These are phyloP conservation scores for Cladophialophora chaetospira DNA, from an alignment of 2,329 filamentous ascomycete genomes.

Conservation along the genomic window DNA sequence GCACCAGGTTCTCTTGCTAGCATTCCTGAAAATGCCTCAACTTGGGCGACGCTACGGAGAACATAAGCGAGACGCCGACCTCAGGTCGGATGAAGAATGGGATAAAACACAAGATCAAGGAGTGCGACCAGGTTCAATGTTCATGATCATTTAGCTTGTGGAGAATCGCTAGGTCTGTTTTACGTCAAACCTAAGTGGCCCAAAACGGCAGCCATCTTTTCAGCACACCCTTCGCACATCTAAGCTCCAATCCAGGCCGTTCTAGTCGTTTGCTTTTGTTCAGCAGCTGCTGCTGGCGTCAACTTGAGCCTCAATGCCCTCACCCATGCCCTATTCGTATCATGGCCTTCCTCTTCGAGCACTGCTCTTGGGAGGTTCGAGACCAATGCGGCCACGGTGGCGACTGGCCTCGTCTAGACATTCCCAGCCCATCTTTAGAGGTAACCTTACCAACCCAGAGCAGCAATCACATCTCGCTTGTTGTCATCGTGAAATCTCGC, in stretches of 20 bases:
- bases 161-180: background rate
- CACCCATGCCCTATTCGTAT: background rate
- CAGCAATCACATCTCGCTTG: background rate
- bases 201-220: background rate
- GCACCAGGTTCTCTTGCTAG: background rate
- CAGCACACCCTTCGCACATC: background rate
- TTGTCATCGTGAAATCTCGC: slow-evolving; percentile 27
- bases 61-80: background rate
- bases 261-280: background rate
- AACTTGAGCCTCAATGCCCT: background rate
- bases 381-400: background rate
- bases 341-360: background rate
- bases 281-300: background rate
- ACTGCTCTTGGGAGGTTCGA: background rate
- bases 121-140: background rate
- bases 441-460: no score
- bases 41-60: no score
- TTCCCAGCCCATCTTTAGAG: background rate
- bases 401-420: background rate
- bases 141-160: background rate
- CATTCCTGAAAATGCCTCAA: no score
- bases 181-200: background rate
- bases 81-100: background rate
- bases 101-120: background rate
- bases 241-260: background rate